These are phyloP conservation scores for Aeminium ludgeri DNA, from an alignment of 495 filamentous ascomycete genomes.

Conservation along the genomic window DNA sequence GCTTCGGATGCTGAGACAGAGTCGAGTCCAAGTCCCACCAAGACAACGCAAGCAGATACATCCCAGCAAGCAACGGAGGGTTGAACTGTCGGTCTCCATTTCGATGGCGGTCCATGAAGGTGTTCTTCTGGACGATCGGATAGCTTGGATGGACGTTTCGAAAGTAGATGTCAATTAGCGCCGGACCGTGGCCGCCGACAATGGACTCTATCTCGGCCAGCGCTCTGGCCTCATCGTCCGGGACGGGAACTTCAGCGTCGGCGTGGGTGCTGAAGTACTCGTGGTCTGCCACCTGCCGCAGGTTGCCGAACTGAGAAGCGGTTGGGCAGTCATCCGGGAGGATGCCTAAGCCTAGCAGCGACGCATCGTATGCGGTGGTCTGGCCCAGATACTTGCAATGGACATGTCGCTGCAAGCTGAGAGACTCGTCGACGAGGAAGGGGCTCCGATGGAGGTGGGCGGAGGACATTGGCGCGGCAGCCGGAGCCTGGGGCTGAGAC, in stretches of 20 bases:
- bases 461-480: no score
- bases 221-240: slow-evolving; percentile 45
- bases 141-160: slow-evolving; percentile 75
- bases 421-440: slow-evolving; percentile 21
- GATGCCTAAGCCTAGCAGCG: slow-evolving; percentile 50
- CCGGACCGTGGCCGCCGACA: slow-evolving; percentile 65
- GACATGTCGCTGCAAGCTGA: slow-evolving; percentile 25
- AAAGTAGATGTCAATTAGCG: slow-evolving; percentile 76
- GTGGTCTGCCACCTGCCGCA: slow-evolving; percentile 64
- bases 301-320: slow-evolving; percentile 44
- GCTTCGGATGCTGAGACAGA: slow-evolving; percentile 44
- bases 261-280: slow-evolving; percentile 73
- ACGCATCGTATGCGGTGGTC: slow-evolving; percentile 55
- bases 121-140: slow-evolving; percentile 72
- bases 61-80: slow-evolving; percentile 67
- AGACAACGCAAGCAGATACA: slow-evolving; percentile 81
- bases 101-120: slow-evolving; percentile 72
- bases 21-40: slow-evolving; percentile 67
- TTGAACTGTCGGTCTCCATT: slow-evolving; percentile 62
- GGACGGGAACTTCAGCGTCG: slow-evolving; percentile 43
- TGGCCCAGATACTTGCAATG: slow-evolving; percentile 28
- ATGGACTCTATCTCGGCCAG: slow-evolving; percentile 66
- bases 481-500: no score
- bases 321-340: slow-evolving; percentile 61
- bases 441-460: slow-evolving; percentile 10